A percentile compares a stretch with the other conserved stretches of the same genome.
These are phyloP conservation scores for Jatropha curcas DNA, from an alignment of 345 rosid species.

Conservation along the genomic window DNA sequence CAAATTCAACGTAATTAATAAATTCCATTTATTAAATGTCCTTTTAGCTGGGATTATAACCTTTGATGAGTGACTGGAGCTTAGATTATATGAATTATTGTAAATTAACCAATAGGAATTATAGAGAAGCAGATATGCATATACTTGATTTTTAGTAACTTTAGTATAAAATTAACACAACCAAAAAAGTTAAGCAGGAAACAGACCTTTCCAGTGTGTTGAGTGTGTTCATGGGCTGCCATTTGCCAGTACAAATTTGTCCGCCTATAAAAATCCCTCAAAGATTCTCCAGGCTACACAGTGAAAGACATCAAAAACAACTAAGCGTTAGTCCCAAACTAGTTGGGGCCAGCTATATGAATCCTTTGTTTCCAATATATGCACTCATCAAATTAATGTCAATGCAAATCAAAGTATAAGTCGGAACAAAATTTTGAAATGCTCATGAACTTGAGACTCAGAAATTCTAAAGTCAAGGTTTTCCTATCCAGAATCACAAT, in stretches of 20 bases:
- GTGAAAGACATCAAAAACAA: constrained; percentile 19
- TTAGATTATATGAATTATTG: not conserved
- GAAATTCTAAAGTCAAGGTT: not conserved
- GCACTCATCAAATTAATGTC: not conserved
- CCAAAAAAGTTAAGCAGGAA: not conserved
- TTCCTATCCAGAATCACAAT: not conserved
- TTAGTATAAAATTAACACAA: not conserved
- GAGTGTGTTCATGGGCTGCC: constrained; percentile 98
- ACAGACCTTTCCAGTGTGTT: constrained; percentile 95
- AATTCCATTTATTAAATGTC: not conserved
- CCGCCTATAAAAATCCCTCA: constrained; percentile 88
- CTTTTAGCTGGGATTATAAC: not conserved
- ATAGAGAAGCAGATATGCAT: not conserved
- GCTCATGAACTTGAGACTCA: not conserved
- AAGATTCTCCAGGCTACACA: constrained; percentile 87
- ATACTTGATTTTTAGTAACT: not conserved
- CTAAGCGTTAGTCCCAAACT: too few relatives aligned
- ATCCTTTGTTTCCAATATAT: too few relatives aligned
- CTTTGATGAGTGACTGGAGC: not conserved
- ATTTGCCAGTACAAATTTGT: constrained; percentile 97
- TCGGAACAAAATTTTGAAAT: too few relatives aligned
- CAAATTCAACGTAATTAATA: not conserved
- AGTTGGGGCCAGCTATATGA: too few relatives aligned
- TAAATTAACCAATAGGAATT: not conserved
- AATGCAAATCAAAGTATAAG: too few relatives aligned